phyloP scores from a whole-genome alignment of 2,329 filamentous ascomycete genomes.

The Dothistroma pini region DNA sequence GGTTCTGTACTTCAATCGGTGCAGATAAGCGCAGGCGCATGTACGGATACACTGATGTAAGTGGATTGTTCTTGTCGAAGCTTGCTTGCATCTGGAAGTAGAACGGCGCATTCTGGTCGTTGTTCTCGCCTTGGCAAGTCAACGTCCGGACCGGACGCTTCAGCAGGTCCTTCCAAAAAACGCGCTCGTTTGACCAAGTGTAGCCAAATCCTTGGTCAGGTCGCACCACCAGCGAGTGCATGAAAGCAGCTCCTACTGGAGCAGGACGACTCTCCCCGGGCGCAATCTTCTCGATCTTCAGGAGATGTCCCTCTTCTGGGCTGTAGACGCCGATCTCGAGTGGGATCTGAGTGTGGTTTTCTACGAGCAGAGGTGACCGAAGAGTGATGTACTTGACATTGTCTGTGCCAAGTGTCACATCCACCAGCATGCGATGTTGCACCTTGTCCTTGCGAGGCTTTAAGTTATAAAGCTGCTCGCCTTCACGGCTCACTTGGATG shows the following conservation, averaged over 20 bases:
- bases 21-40: conserved; percentile 92
- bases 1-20: conserved; percentile 88
- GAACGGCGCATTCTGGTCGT: conserved; percentile 73
- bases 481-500: conserved; percentile 89
- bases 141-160: conserved; percentile 81
- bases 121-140: conserved; percentile 80
- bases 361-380: conserved; percentile 82
- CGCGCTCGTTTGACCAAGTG: conserved; percentile 81
- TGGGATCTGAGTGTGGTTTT: conserved; percentile 95
- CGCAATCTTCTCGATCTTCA: conserved; percentile 97
- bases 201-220: conserved; percentile 97
- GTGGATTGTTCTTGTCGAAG: conserved; percentile 77
- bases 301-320: conserved; percentile 76
- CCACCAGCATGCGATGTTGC: conserved; percentile 84
- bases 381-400: conserved; percentile 99
- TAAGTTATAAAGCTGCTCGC: conserved; percentile 84
- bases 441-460: conserved; percentile 82
- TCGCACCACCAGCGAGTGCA: conserved; percentile 82
- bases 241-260: conserved; percentile 85
- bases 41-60: conserved; percentile 83
- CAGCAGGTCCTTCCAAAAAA: conserved; percentile 91
- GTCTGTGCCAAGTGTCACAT: conserved; percentile 84
- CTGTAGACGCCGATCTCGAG: conserved; percentile 92
- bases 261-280: conserved; percentile 87
- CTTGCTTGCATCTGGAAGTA: conserved; percentile 93